Conservation (phyloP, 495 filamentous ascomycete species). For the Cercophora sp. region DNA sequence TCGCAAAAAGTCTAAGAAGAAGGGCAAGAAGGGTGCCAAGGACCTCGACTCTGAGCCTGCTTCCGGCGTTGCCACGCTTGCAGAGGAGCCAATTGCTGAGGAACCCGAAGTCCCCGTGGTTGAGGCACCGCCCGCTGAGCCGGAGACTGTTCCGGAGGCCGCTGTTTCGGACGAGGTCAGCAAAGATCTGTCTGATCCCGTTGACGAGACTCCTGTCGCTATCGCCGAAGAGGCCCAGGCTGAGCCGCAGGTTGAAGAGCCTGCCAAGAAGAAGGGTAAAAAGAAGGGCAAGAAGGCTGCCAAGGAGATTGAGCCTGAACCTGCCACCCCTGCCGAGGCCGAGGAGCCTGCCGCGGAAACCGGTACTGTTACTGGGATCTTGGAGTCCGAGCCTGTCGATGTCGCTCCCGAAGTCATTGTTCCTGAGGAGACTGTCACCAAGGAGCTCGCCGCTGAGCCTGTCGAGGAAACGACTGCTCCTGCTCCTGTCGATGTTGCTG, state of each 20-base stretch:
- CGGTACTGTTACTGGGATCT: background rate
- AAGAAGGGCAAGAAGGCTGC: conserved; percentile 24
- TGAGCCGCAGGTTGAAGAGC: background rate
- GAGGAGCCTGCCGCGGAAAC: too few relatives aligned
- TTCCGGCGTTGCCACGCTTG: conserved; percentile 6
- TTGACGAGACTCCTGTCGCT: background rate
- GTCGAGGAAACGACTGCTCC: background rate
- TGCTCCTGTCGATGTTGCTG: background rate
- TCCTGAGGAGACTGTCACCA: background rate
- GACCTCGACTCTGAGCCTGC: conserved; percentile 18
- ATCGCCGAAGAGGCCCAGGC: background rate
- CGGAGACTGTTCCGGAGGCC: background rate
- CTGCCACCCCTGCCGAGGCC: conserved; percentile 4
- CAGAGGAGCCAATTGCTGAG: too few relatives aligned
- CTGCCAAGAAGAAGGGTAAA: conserved; percentile 25
- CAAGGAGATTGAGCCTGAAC: conserved; percentile 15
- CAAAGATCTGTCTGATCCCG: background rate
- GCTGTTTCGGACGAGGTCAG: background rate
- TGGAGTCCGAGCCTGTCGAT: background rate
- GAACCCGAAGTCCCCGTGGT: background rate
- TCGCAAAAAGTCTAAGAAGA: conserved; percentile 27
- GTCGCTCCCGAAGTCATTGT: background rate
- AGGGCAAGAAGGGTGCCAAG: conserved; percentile 19
- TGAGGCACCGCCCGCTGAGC: background rate
- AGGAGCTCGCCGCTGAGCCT: background rate